Evolutionary conservation across 2,329 filamentous ascomycete species (phyloP).

Genomic region (Botryotinia calthae): DNA sequence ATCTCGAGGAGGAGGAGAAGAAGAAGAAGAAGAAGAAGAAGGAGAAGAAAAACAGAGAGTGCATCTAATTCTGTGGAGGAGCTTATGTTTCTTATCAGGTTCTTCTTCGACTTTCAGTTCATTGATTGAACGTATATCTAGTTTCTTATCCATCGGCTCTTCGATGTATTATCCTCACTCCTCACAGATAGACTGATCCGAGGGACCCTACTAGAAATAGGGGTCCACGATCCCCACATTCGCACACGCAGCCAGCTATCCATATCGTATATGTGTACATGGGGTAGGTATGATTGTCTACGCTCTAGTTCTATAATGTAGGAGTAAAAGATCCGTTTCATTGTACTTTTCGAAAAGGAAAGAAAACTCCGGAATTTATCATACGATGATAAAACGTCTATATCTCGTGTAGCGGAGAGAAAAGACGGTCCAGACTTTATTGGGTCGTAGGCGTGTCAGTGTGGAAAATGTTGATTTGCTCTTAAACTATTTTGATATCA

Average conservation of each 20-base stretch:
- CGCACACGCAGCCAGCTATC: neutral
- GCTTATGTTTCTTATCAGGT: neutral
- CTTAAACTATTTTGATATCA: neutral
- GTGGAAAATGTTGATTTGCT: neutral
- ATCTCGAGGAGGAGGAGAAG: neutral
- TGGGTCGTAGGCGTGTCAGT: neutral
- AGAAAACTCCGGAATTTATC: neutral
- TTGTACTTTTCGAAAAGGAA: neutral
- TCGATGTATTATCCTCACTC: no score
- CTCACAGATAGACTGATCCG: neutral
- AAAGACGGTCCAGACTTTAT: neutral
- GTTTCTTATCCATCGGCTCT: neutral
- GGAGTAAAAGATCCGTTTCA: conserved; percentile 7
- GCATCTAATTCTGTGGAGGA: no score
- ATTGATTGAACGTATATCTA: neutral
- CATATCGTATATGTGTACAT: neutral
- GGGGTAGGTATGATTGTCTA: neutral
- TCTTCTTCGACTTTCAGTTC: neutral
- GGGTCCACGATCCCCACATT: neutral
- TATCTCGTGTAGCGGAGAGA: neutral
- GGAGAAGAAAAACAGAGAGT: neutral
- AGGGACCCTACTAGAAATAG: neutral
- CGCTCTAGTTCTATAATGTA: neutral
- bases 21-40: no score
- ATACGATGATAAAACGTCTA: neutral